Base-by-base conservation (phyloP, 805 yeast species). In the Candida methanosorbosa region DNA sequence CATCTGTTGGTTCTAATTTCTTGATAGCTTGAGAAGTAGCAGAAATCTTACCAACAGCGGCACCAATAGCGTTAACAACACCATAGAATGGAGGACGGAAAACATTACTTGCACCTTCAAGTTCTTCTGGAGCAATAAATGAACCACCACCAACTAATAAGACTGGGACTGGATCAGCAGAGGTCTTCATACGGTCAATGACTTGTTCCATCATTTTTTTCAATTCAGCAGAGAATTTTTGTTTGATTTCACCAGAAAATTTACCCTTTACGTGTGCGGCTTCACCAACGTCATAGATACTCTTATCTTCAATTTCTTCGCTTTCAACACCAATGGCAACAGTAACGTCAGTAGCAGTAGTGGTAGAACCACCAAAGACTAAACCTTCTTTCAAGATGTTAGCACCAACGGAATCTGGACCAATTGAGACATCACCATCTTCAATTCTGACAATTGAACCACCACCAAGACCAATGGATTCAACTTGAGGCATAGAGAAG, bases 91-190 rank as follows among this genome's bases (percentile, higher is more conserved):
- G 57, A 3, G 68, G 68, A 28, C 58, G 43, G 30, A 60, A 41
- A 2, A 65, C 61, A 27, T 51, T 44, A 1, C 65, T 57, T 5
- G 64, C 63, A 20, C 70, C 69, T n/a, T 54, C 50, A 13, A 31
- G n/a, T 17, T 43, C 35, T 13, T 41, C 34, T 6, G 64, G 62
- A 7, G 58, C 56, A 32, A 66, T 61, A 37, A 66, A 56, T 5
- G 72, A 64, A 11, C 70, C 71, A 22, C 72, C 72, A 24, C 72
- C 72, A 22, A 66, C 71, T 9, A 64, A 44, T 9, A 66, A 32
- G 2, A 66, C 64, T 0, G 68, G 65, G 9, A 64, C 37, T 4
- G 63, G 64, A 3, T 62, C 68, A 4, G 67, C 64, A 16, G 56
- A 53, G 2, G 68, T 64, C 43, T 60, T 63, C 59, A 66, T 63